These are phyloP conservation scores for Xylogone sp. DNA, from an alignment of 2,329 filamentous ascomycete genomes.

Conservation along the genomic window DNA sequence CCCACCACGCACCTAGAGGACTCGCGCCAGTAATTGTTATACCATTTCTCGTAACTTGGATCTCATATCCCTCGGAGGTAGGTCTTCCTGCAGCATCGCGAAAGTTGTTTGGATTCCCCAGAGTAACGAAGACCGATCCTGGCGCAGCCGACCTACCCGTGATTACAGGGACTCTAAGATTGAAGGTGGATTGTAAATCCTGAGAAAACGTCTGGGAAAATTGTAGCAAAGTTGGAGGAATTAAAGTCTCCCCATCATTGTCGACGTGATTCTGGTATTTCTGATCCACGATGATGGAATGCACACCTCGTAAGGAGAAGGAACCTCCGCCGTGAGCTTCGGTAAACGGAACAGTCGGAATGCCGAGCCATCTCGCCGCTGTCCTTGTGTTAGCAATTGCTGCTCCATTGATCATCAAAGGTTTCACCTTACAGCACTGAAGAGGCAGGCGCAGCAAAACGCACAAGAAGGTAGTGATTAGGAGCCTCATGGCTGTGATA, in stretches of 20 bases:
- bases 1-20: conserved; percentile 55
- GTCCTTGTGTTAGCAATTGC: not conserved
- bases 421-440: not conserved
- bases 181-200: conserved; percentile 29
- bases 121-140: conserved; percentile 41
- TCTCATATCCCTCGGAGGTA: conserved; percentile 46
- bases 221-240: conserved; percentile 44
- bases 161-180: conserved; percentile 25
- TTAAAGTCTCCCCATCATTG: conserved; percentile 42
- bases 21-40: conserved; percentile 48
- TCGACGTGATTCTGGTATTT: conserved; percentile 38
- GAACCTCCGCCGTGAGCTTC: conserved; percentile 15
- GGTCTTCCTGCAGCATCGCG: conserved; percentile 40
- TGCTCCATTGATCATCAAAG: not conserved
- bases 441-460: not conserved
- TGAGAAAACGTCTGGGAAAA: conserved; percentile 44
- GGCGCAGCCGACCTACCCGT: conserved; percentile 14
- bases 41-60: conserved; percentile 36
- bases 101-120: conserved; percentile 37
- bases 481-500: not conserved
- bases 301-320: conserved; percentile 25
- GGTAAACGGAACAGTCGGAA: conserved; percentile 32
- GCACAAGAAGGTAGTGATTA: not conserved
- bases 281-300: conserved; percentile 40
- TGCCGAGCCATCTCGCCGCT: conserved; percentile 16